Evolutionary conservation across 768 basidiomycete species (phyloP).

Genomic region (Rhizopogon salebrosus): DNA sequence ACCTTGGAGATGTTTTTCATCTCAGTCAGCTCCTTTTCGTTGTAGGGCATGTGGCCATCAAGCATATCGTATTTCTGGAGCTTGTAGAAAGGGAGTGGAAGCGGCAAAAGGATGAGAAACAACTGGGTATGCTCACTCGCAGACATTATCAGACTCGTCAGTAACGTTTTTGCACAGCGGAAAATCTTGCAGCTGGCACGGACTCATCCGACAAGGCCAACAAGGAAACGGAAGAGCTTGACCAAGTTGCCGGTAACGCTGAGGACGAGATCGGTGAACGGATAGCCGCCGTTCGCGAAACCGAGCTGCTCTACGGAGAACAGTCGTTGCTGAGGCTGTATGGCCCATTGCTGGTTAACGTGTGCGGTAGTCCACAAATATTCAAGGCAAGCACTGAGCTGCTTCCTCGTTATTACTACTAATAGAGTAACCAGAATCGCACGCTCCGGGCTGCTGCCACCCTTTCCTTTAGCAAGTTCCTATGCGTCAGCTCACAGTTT

Average conservation of each 20-base stretch:
- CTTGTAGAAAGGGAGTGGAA: slow-evolving; percentile 96
- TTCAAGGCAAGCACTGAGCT: slow-evolving; percentile 62
- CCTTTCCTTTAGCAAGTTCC: slow-evolving; percentile 89
- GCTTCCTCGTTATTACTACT: not conserved
- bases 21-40: slow-evolving; percentile 93
- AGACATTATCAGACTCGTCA: not conserved
- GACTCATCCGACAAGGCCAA: slow-evolving; percentile 34
- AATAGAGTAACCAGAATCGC: slow-evolving; percentile 53
- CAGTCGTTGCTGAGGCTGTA: slow-evolving; percentile 79
- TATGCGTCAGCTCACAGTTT: slow-evolving; percentile 91
- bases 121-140: slow-evolving; percentile 49
- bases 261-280: slow-evolving; percentile 98
- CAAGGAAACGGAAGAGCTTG: slow-evolving; percentile 81
- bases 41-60: slow-evolving; percentile 95
- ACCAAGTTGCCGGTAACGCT: slow-evolving; percentile 94
- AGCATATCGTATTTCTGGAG: slow-evolving; percentile 95
- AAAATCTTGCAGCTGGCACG: slow-evolving; percentile 46
- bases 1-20: slow-evolving; percentile 78
- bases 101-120: slow-evolving; percentile 87
- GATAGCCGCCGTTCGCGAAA: slow-evolving; percentile 78
- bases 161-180: slow-evolving; percentile 34
- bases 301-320: slow-evolving; percentile 80
- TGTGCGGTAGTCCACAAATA: slow-evolving; percentile 85
- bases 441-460: slow-evolving; percentile 84
- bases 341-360: slow-evolving; percentile 86